Conservation (phyloP, 2,329 filamentous ascomycete species). For the Beauveria bassiana region DNA sequence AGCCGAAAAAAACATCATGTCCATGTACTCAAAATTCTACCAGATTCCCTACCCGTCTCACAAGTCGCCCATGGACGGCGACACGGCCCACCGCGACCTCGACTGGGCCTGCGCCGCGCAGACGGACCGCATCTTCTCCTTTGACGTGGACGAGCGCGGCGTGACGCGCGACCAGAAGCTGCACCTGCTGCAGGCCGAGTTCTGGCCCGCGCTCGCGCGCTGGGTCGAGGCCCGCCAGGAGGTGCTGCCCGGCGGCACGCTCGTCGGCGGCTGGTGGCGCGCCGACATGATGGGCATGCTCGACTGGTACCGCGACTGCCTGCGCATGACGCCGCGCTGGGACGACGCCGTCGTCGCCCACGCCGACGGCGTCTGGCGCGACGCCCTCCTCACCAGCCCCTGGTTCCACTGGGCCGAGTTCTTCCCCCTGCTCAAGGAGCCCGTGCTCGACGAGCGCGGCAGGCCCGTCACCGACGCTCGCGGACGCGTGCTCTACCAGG, state of each 20-base stretch:
- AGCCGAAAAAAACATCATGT: neutral
- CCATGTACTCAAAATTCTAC: constrained; percentile 10
- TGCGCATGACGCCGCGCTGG: constrained; percentile 15
- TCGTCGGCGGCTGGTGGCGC: constrained; percentile 19
- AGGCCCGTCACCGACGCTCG: neutral
- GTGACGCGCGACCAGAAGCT: constrained; percentile 16
- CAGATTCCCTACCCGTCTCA: constrained; percentile 17
- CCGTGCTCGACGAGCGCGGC: constrained; percentile 11
- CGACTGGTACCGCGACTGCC: constrained; percentile 22
- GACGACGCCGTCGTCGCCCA: constrained; percentile 16
- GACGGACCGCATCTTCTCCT: constrained; percentile 16
- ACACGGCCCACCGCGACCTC: constrained; percentile 17
- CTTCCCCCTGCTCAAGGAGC: constrained; percentile 15
- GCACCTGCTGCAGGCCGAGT: constrained; percentile 17
- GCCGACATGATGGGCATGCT: constrained; percentile 21
- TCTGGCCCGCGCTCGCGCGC: constrained; percentile 21
- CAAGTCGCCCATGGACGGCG: constrained; percentile 19
- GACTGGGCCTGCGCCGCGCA: constrained; percentile 17
- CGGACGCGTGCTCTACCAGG: constrained; percentile 10
- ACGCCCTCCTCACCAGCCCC: constrained; percentile 17
- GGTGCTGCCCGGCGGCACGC: constrained; percentile 15
- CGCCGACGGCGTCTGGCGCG: constrained; percentile 19
- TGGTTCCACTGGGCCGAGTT: constrained; percentile 23
- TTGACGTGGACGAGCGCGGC: constrained; percentile 11
- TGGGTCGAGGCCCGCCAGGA: constrained; percentile 18